Evolutionary conservation across 495 filamentous ascomycete species (phyloP).

Genomic region (Penicillium antarcticum): DNA sequence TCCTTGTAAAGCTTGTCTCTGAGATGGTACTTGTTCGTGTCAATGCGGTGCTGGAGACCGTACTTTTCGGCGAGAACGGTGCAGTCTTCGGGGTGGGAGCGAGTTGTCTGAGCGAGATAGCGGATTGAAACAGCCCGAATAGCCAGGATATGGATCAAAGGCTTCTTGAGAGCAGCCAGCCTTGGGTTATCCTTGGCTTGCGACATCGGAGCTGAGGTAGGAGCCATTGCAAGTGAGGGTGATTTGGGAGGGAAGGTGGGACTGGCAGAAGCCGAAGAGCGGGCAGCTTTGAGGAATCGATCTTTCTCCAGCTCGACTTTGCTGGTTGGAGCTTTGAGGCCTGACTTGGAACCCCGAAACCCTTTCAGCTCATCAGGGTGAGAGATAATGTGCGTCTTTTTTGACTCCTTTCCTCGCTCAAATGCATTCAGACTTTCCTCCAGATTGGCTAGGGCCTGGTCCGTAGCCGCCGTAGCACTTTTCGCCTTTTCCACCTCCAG

Average conservation of each 20-base stretch:
- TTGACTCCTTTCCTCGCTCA: conserved; percentile 51
- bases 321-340: conserved; percentile 26
- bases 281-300: conserved; percentile 40
- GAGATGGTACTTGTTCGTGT: conserved; percentile 62
- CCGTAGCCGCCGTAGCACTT: conserved; percentile 48
- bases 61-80: conserved; percentile 52
- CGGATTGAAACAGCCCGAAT: conserved; percentile 55
- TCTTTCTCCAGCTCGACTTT: conserved; percentile 46
- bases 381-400: conserved; percentile 45
- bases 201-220: conserved; percentile 48
- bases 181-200: conserved; percentile 52
- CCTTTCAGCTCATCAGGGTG: conserved; percentile 35
- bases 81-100: conserved; percentile 55
- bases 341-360: conserved; percentile 19
- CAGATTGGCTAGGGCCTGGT: conserved; percentile 54
- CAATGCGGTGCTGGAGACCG: conserved; percentile 57
- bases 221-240: conserved; percentile 35
- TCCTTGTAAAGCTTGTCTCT: conserved; percentile 75
- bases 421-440: conserved; percentile 49
- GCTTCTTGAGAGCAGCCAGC: conserved; percentile 48
- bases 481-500: conserved; percentile 55
- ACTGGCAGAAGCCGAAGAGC: conserved; percentile 61
- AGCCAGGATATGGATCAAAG: conserved; percentile 74
- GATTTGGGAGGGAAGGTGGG: conserved; percentile 54
- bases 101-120: conserved; percentile 54